Conservation (phyloP, 140 eudicot genomes). For the Cichorium intybus region DNA sequence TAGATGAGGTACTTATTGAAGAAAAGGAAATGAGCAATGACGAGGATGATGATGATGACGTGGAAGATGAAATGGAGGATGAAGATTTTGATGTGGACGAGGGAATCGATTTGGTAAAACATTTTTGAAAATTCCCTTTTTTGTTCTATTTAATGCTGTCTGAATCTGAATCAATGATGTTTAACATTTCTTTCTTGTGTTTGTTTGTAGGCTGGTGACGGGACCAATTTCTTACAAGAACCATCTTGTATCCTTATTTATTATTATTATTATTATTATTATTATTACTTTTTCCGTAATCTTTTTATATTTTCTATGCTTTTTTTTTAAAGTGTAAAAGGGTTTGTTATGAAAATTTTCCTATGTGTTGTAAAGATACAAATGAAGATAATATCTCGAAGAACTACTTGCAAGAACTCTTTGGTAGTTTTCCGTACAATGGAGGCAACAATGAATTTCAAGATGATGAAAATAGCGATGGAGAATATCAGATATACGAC, state of each 20-base stretch:
- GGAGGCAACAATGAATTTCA: constrained; percentile 36
- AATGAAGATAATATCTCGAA: constrained; percentile 63
- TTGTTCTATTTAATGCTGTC: not conserved
- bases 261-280: too few species aligned
- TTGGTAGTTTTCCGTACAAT: constrained; percentile 64
- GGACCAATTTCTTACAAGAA: constrained; percentile 37
- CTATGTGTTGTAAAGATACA: constrained; percentile 48
- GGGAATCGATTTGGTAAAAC: constrained; percentile 50
- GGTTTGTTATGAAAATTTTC: constrained; percentile 27
- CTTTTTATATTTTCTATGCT: not conserved
- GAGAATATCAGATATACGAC: constrained; percentile 73
- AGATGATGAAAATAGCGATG: constrained; percentile 52
- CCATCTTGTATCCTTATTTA: constrained; percentile 76
- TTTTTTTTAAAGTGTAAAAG: too few species aligned
- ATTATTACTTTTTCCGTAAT: not conserved
- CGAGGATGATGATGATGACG: constrained; percentile 42
- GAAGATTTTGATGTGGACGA: constrained; percentile 47
- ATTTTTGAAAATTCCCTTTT: not conserved
- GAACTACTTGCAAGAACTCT: constrained; percentile 79
- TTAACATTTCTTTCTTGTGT: not conserved
- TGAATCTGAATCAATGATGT: too few species aligned
- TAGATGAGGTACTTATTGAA: constrained; percentile 48
- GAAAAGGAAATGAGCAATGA: constrained; percentile 54
- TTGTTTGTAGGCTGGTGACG: constrained; percentile 52
- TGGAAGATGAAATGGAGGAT: constrained; percentile 67